Conservation (phyloP, 805 yeast genomes). For the Myxozyma neglecta region DNA sequence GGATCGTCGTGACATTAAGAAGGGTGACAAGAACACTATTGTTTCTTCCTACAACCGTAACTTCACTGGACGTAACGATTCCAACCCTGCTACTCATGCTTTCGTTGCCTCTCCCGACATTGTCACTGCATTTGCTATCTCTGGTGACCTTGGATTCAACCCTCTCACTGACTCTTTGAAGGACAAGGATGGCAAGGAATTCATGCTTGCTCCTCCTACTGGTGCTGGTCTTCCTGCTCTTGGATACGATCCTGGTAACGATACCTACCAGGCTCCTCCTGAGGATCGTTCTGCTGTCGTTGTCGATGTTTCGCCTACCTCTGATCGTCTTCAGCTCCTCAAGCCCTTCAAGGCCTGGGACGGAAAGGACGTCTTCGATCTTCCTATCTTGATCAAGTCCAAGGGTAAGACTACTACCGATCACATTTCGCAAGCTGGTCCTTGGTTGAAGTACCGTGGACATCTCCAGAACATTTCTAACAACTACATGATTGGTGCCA, state of each 20-base stretch:
- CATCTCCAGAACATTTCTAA: slow-evolving; percentile 93
- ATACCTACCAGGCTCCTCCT: slow-evolving; percentile 65
- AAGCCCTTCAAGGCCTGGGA: slow-evolving; percentile 88
- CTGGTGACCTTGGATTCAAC: slow-evolving; percentile 90
- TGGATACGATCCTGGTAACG: slow-evolving; percentile 56
- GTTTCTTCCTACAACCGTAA: slow-evolving; percentile 97
- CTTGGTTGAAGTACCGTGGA: slow-evolving; percentile 97
- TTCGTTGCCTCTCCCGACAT: slow-evolving; percentile 98
- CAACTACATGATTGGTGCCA: slow-evolving; percentile 95
- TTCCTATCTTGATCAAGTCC: slow-evolving; percentile 80
- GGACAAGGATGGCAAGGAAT: slow-evolving; percentile 64
- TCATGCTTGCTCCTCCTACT: slow-evolving; percentile 75
- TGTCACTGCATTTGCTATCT: slow-evolving; percentile 94
- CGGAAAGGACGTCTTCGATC: slow-evolving; percentile 70
- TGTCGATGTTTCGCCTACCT: slow-evolving; percentile 77
- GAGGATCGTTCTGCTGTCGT: slow-evolving; percentile 59
- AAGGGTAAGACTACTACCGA: slow-evolving; percentile 99
- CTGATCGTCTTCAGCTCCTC: slow-evolving; percentile 86
- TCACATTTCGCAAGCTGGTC: slow-evolving; percentile 98
- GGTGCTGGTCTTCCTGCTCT: slow-evolving; percentile 68
- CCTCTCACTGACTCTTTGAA: slow-evolving; percentile 84
- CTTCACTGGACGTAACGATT: slow-evolving; percentile 97
- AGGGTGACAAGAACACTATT: slow-evolving; percentile 71
- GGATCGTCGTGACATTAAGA: slow-evolving; percentile 73
- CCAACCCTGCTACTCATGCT: slow-evolving; percentile 96